phyloP scores from a whole-genome alignment of 306 rosid genomes.

The Bauhinia variegata region DNA sequence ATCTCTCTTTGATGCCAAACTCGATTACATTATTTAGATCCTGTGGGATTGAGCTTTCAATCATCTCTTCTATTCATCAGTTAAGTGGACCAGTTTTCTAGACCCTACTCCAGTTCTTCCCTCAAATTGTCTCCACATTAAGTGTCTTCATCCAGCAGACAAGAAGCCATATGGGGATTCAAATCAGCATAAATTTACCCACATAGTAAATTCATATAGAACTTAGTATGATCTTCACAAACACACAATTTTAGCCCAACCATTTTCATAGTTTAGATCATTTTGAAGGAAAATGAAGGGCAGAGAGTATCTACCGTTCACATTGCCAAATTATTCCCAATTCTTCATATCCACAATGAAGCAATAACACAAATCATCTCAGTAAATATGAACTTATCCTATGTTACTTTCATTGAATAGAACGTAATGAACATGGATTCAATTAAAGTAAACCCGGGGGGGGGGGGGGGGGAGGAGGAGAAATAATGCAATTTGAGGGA shows the following conservation, averaged over 20 bases:
- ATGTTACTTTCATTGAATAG: slow-evolving; percentile 6
- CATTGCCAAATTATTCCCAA: too few relatives aligned
- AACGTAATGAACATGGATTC: not conserved
- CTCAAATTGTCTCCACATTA: too few relatives aligned
- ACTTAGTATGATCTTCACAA: too few relatives aligned
- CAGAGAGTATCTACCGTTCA: too few relatives aligned
- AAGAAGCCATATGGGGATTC: slow-evolving; percentile 11
- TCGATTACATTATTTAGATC: slow-evolving; percentile 1
- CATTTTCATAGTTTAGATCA: too few relatives aligned
- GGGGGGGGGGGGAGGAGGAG: too few relatives aligned
- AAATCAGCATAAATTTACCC: slow-evolving; percentile 4
- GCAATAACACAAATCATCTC: too few relatives aligned
- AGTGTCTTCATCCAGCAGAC: slow-evolving; percentile 12
- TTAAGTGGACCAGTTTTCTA: slow-evolving; percentile 18
- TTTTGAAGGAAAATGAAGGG: too few relatives aligned
- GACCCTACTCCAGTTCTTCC: slow-evolving; percentile 20
- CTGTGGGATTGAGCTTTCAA: slow-evolving; percentile 10
- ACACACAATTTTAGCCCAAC: too few relatives aligned
- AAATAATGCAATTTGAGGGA: too few relatives aligned
- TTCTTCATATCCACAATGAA: too few relatives aligned
- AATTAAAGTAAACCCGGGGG: slow-evolving; percentile 4
- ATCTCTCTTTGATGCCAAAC: slow-evolving; percentile 14
- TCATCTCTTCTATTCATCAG: slow-evolving; percentile 16
- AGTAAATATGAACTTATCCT: not conserved
- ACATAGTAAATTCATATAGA: too few relatives aligned